Evolutionary conservation across 1,284 basidiomycete species (phyloP).

Genomic region (Hypsizygus ulmarius): DNA sequence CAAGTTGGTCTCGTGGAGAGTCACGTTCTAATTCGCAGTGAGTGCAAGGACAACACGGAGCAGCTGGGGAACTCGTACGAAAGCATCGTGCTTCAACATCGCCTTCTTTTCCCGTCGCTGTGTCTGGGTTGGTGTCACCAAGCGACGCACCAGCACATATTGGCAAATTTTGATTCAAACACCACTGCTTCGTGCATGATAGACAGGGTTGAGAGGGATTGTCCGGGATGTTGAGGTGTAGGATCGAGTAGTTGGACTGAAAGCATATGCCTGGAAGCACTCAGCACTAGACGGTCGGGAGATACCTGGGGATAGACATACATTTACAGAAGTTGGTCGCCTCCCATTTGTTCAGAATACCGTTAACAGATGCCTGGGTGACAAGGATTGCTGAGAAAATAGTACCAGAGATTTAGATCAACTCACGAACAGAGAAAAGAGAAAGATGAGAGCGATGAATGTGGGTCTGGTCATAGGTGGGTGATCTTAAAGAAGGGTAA

Average conservation of each 20-base stretch:
- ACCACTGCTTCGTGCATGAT: constrained; percentile 94
- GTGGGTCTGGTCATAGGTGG: constrained; percentile 9
- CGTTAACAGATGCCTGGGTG: constrained; percentile 43
- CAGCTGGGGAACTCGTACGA: constrained; percentile 56
- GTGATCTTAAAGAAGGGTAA: constrained; percentile 4
- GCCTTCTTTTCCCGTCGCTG: constrained; percentile 92
- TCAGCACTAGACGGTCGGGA: constrained; percentile 11
- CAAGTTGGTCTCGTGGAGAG: constrained; percentile 86
- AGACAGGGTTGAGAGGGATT: constrained; percentile 87
- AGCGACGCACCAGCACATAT: constrained; percentile 85
- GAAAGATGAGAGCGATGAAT: constrained; percentile 19
- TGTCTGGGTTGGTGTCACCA: constrained; percentile 87
- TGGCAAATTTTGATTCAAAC: constrained; percentile 85
- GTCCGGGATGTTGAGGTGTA: constrained; percentile 78
- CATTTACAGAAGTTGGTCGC: constrained; percentile 85
- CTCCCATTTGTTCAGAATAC: constrained; percentile 70
- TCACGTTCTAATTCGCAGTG: constrained; percentile 47
- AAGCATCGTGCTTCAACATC: constrained; percentile 96
- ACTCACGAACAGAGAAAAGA: constrained; percentile 27
- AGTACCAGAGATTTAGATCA: constrained; percentile 14
- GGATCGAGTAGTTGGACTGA: constrained; percentile 80
- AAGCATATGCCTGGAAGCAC: constrained; percentile 81
- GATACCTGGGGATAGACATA: constrained; percentile 32
- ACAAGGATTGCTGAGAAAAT: constrained; percentile 16
- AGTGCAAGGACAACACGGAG: constrained; percentile 3